Evolutionary conservation across 2,329 filamentous ascomycete genomes (phyloP).

Genomic region (Penicillium sp.): DNA sequence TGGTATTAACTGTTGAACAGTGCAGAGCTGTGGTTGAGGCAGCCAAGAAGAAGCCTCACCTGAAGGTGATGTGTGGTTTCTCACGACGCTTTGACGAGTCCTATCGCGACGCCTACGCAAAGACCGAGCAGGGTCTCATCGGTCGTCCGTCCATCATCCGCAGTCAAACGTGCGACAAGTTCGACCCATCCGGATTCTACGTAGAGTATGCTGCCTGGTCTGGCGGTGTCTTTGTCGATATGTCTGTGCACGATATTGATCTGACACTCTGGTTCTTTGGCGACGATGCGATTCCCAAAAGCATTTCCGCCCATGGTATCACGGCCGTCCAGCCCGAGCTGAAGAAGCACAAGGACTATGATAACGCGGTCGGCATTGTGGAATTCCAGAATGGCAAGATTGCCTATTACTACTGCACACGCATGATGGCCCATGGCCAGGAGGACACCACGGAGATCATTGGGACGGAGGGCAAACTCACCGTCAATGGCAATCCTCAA

Average conservation of each 20-base stretch:
- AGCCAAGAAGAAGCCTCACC: slow-evolving; percentile 57
- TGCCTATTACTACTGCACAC: slow-evolving; percentile 64
- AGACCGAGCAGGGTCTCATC: slow-evolving; percentile 59
- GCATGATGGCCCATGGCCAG: slow-evolving; percentile 70
- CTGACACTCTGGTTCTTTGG: slow-evolving; percentile 67
- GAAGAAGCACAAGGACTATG: slow-evolving; percentile 60
- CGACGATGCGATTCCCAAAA: slow-evolving; percentile 58
- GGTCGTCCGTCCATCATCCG: slow-evolving; percentile 64
- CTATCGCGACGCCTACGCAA: slow-evolving; percentile 63
- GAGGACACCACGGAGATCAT: slow-evolving; percentile 70
- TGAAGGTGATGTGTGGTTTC: slow-evolving; percentile 71
- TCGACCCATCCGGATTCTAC: slow-evolving; percentile 68
- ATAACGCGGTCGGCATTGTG: slow-evolving; percentile 66
- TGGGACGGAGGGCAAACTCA: slow-evolving; percentile 67
- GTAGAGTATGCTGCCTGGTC: slow-evolving; percentile 67
- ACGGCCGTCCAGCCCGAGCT: slow-evolving; percentile 63
- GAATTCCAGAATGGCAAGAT: slow-evolving; percentile 68
- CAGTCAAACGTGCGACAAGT: slow-evolving; percentile 68
- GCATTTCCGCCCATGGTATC: slow-evolving; percentile 59
- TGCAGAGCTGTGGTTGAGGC: slow-evolving; percentile 63
- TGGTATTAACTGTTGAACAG: slow-evolving; percentile 37
- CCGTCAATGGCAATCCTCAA: slow-evolving; percentile 63
- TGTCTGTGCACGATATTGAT: slow-evolving; percentile 71
- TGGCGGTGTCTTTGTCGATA: slow-evolving; percentile 72
- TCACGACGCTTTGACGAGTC: slow-evolving; percentile 68